Conservation (phyloP, 257 asterid genomes). For the Hygrophila difformis region DNA sequence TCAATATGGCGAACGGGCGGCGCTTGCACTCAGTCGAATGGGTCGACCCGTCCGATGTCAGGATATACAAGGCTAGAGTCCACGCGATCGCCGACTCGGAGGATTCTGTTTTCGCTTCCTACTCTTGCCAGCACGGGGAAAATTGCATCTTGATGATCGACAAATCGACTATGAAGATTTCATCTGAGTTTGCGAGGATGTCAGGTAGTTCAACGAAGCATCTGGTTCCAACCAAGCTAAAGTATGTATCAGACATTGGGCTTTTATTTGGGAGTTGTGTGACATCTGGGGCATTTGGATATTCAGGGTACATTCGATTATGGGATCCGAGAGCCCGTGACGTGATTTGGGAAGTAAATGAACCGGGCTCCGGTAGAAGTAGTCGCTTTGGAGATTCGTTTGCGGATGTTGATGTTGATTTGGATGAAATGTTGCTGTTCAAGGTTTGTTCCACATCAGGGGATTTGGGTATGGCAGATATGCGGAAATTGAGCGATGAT, state of each 20-base stretch:
- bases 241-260: conserved; percentile 32
- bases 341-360: conserved; percentile 83
- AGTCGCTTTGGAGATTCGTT: conserved; percentile 87
- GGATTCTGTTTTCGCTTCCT: conserved; percentile 55
- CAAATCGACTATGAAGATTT: conserved; percentile 42
- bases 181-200: conserved; percentile 64
- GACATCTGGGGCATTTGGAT: conserved; percentile 81
- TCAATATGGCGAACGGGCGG: conserved; percentile 56
- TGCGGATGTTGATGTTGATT: conserved; percentile 64
- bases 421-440: conserved; percentile 46
- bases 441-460: conserved; percentile 91
- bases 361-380: conserved; percentile 94
- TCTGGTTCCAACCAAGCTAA: conserved; percentile 58
- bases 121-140: conserved; percentile 71
- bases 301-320: conserved; percentile 70
- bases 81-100: conserved; percentile 57
- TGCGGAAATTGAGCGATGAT: conserved; percentile 68
- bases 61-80: conserved; percentile 76
- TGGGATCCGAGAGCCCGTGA: conserved; percentile 73
- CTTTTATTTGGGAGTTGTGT: conserved; percentile 57
- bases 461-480: conserved; percentile 79
- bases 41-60: conserved; percentile 76
- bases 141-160: conserved; percentile 69
- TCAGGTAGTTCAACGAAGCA: conserved; percentile 65
- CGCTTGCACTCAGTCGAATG: conserved; percentile 68